Conservation (phyloP, 2,329 filamentous ascomycete genomes). For the Geoglossum cookeanum region DNA sequence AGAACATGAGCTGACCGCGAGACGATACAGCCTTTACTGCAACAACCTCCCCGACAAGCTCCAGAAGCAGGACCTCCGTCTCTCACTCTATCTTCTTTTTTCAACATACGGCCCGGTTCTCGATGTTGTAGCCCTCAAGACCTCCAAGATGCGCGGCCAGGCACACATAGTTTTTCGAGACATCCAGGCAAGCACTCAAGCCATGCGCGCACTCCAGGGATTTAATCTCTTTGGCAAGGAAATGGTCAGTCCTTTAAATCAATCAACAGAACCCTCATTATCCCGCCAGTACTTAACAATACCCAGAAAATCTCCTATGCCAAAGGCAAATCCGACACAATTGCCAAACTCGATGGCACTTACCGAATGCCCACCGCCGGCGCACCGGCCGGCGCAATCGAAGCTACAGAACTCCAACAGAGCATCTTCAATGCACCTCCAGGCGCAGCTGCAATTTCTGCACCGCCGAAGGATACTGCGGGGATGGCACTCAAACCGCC, state of each 20-base stretch:
- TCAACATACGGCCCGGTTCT: constrained; percentile 84
- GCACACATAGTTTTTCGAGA: constrained; percentile 86
- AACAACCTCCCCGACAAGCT: constrained; percentile 81
- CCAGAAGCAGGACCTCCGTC: constrained; percentile 70
- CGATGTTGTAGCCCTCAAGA: constrained; percentile 80
- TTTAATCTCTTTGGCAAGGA: constrained; percentile 70
- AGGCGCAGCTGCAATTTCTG: constrained; percentile 18
- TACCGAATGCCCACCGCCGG: constrained; percentile 47
- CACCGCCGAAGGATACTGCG: constrained; percentile 20
- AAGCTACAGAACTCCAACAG: constrained; percentile 56
- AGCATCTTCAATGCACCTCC: constrained; percentile 55
- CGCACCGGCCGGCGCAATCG: constrained; percentile 31
- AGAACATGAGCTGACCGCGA: constrained; percentile 2
- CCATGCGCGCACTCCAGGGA: constrained; percentile 74
- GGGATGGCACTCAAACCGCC: constrained; percentile 29
- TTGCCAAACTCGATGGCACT: constrained; percentile 82
- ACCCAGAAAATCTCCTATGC: constrained; percentile 73
- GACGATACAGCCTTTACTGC: constrained; percentile 52
- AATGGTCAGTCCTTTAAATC: constrained; percentile 42
- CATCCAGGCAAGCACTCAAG: constrained; percentile 77
- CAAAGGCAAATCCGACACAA: constrained; percentile 70
- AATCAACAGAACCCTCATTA: too few relatives aligned
- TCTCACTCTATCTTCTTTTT: constrained; percentile 81
- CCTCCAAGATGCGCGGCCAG: constrained; percentile 83
- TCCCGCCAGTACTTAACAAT: too few relatives aligned